Conservation (phyloP, 345 rosid species). For the Aegle marmelos region DNA sequence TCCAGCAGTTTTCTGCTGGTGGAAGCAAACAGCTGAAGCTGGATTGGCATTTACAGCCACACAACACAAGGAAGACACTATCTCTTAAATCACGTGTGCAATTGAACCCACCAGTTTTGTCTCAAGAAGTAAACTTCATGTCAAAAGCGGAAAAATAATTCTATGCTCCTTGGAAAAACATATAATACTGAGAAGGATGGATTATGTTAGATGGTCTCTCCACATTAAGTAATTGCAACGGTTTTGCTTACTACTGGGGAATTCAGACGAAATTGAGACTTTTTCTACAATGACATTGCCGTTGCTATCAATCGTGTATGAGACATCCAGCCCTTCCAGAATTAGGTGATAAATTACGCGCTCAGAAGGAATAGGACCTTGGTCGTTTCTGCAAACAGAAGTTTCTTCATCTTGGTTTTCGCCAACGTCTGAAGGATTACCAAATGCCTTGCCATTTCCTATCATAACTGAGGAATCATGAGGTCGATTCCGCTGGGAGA, state of each 20-base stretch:
- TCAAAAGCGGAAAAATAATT: not conserved
- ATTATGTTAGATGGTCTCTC: conserved; percentile 25
- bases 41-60: not conserved
- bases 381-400: conserved; percentile 3
- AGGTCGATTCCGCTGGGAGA: conserved; percentile 68
- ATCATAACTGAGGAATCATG: conserved; percentile 22
- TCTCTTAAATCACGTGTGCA: not conserved
- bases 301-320: conserved; percentile 56
- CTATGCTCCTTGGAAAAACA: not conserved
- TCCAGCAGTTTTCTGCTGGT: not conserved
- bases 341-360: conserved; percentile 56
- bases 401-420: conserved; percentile 24
- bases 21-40: not conserved
- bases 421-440: conserved; percentile 18
- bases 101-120: not conserved
- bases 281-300: conserved; percentile 62
- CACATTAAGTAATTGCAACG: conserved; percentile 27
- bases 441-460: conserved; percentile 9
- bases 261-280: conserved; percentile 27
- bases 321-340: conserved; percentile 73
- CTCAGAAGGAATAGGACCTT: conserved; percentile 6
- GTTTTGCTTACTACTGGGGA: conserved; percentile 8
- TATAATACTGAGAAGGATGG: not conserved
- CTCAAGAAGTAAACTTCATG: not conserved
- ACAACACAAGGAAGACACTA: not conserved